Base-by-base conservation (phyloP, 768 basidiomycete genomes). In the Nidularia sp. region DNA sequence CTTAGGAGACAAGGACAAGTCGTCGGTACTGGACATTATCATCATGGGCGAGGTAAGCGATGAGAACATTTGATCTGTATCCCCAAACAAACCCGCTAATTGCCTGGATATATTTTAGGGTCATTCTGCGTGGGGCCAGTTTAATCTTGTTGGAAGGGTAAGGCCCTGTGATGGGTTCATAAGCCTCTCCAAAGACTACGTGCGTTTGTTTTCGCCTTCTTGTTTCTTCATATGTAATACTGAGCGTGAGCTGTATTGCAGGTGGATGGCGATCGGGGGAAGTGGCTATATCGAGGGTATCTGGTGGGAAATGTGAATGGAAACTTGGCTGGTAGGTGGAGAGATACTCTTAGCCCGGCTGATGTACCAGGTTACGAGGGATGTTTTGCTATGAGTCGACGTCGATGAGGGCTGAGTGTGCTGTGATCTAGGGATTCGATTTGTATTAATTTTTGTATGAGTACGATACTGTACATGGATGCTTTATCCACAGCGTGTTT, bases 81-180 rank as follows among this genome's bases (percentile, higher is more conserved):
- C 12, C 5, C 36, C 39, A 9, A 39, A 15, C 10, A 49, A 5
- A 48, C 22, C 32, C 44, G 58, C 51, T 58, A 35, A 53, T 53
- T 51, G 29, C 55, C 49, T 44, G 50, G 25, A 25, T 25, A 25
- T 3, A 25, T 2, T 15, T 15, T 53, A 92, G 89, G 91, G 92
- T 4, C 93, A 94, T 68, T 94, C 92, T 6, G 84, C 90, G 10
- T 95, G 92, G 92, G 92, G 93, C 22, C 85, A 90, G 57, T 95
- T 93, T 68, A 84, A 77, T 53, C 66, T 95, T 25, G 70, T 85
- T 3, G 92, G 93, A 35, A 80, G 92, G 13, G 78, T 95, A n/a
- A 74, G 93, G 51, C 80, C 85, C 12, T 83, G 79, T 60, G 92
- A 94, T 63, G 92, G 92, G 6, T 81, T 91, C 57, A 75, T 94